Evolutionary conservation across 805 yeast genomes (phyloP), one percentile per base, ranked within the genome.

Genomic region (Candida corydali): DNA sequence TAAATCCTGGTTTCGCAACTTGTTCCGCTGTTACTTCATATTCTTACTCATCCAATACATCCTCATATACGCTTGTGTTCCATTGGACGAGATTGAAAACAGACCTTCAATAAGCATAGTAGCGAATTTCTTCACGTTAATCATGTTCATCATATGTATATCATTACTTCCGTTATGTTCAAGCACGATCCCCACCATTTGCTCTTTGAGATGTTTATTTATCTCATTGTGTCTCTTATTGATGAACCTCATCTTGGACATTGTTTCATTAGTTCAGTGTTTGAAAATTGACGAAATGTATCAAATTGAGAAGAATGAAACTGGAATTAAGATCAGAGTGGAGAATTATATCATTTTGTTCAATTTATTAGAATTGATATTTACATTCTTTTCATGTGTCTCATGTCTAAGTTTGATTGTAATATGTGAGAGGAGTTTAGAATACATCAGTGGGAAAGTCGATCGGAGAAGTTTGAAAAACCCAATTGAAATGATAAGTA

Each of bases 21-120:
- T 45, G 6, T 39, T 51, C 17, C 45, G 47, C 17, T 3, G 45
- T 5, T 60, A 49, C 39, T 46, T 57, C 41, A 43, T 44, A 2
- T 31, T 49, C 22, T 44, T 63, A 17, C 39, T 62, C 17, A 22
- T 37, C 4, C 65, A 64, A 39, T 64, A 65, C 39, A 38, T 61
- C 15, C 34, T 49, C 11, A 44, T 55, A 8, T 64, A 52, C 39
- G 47, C 52, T 9, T 50, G 54, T 9, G 58, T 61, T 10, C 69
- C 70, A 1, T 59, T 59, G 36, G 65, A 61, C 14, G 50, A 50
- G 12, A 56, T 65, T 2, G 55, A 52, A 22, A 50, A 59, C 30
- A 43, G 70, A 8, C 70, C 70, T 0, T 19, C 51, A 1, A 39
- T 58, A 1, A 39, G 50, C 7, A 41, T 61, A 8, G 37, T 55